Base-by-base conservation (phyloP, 1,284 basidiomycete species). In the Austroboletus rostrupii region DNA sequence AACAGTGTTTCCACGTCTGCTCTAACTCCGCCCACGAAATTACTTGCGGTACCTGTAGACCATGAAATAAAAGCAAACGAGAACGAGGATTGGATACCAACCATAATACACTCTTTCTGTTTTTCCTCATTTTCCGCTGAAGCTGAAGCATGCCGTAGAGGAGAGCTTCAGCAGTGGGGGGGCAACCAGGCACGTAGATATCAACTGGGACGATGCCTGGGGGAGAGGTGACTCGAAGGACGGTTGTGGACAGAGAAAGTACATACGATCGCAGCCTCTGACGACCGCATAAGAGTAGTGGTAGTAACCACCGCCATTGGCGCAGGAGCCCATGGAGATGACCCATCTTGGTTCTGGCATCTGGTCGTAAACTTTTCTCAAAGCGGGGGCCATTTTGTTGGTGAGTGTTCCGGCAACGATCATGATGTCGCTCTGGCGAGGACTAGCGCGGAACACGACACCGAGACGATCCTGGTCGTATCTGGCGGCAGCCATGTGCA, bases 311-410 rank as follows among this genome's bases (percentile, higher is more conserved):
- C 95, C 95, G 35, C 96, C 96, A 70, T 99, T 99, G 20, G 97
- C 97, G 68, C 97, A 99, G 13, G 93, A 97, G 45, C 97, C 97
- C 97, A 99, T 99, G 26, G 93, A 97, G 66, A 99, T 92, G 51
- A 99, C 97, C 96, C 96, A 99, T 62, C 91, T 87, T 83, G 92
- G 92, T 63, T 94, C 91, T 23, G 93, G 93, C 92, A 97, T 96
- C 72, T 97, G 93, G 72, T 97, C 93, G 69, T 97, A 96, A 44
- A 95, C 90, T 71, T 93, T 96, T 65, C 93, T 82, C 66, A 97
- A 69, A 6, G 95, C 95, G 42, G 97, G 97, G 5, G 95, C 97
- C 97, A 99, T 99, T 78, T 99, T 99, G 79, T 99, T 99, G 59
- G 97, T 99, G 61, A 99, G 74, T 0, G 97, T 99, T 29, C 97